Conservation (phyloP, 306 rosid species). For the Albizia julibrissin region DNA sequence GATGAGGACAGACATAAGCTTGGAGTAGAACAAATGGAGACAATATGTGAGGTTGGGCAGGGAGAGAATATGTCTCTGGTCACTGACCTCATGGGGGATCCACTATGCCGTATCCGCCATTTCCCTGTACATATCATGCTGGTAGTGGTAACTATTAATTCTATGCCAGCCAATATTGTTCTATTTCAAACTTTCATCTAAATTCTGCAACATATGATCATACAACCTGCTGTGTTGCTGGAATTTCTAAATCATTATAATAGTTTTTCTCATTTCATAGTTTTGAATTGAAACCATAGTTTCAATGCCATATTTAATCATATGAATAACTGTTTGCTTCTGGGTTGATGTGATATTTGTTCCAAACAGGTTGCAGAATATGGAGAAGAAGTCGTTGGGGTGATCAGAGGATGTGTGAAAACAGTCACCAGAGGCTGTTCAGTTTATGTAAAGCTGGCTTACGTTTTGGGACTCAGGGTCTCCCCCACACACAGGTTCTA, state of each 20-base stretch:
- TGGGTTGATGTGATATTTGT: constrained; percentile 7
- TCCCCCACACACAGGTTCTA: constrained; percentile 81
- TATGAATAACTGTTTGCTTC: not conserved
- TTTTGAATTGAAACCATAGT: not conserved
- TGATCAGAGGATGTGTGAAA: constrained; percentile 84
- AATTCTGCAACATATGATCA: constrained; percentile 3
- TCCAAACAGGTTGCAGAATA: constrained; percentile 77
- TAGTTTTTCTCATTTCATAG: not conserved
- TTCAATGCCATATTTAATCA: not conserved
- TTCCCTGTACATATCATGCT: constrained; percentile 80
- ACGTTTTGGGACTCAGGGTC: constrained; percentile 88
- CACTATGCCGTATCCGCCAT: constrained; percentile 78
- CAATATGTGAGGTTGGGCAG: constrained; percentile 71
- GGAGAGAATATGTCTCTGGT: constrained; percentile 68
- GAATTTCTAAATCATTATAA: not conserved
- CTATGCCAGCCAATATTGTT: not conserved
- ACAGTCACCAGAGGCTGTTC: constrained; percentile 69
- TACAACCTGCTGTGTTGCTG: not conserved
- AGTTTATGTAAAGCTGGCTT: constrained; percentile 63
- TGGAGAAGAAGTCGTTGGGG: constrained; percentile 73
- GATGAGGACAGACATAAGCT: constrained; percentile 63
- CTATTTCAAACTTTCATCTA: constrained; percentile 6
- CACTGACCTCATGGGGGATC: constrained; percentile 91
- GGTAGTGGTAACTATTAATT: constrained; percentile 71
- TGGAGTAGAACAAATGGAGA: constrained; percentile 75